Conservation (phyloP, 257 asterid species). For the Thymus quinquecostatus region DNA sequence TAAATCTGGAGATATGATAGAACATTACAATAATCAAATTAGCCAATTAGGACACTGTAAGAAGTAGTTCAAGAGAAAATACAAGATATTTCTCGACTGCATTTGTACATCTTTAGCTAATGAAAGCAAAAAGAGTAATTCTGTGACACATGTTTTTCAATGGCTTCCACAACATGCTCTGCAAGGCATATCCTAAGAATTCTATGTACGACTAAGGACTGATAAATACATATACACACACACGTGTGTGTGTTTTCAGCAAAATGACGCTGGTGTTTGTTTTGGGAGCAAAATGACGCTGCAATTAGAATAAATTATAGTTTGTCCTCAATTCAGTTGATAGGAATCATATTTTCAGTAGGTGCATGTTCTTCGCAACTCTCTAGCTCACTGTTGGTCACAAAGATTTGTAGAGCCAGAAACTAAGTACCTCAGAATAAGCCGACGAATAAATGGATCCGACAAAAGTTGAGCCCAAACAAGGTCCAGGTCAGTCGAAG, state of each 20-base stretch:
- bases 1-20: conserved; percentile 63
- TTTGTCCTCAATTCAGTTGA: not conserved
- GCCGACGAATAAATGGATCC: conserved; percentile 86
- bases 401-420: conserved; percentile 24
- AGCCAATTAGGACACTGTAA: not conserved
- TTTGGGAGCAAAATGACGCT: not conserved
- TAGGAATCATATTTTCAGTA: not conserved
- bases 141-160: not conserved
- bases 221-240: too few relatives aligned
- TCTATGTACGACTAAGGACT: not conserved
- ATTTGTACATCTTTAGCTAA: not conserved
- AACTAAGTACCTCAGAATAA: conserved; percentile 72
- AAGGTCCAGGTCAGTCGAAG: conserved; percentile 70
- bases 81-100: not conserved
- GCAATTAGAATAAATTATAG: not conserved
- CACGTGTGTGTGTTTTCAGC: too few relatives aligned
- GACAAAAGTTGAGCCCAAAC: conserved; percentile 94
- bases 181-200: too few relatives aligned
- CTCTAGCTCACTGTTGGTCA: not conserved
- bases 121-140: not conserved
- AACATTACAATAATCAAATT: conserved; percentile 21
- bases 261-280: too few relatives aligned
- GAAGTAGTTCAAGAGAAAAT: not conserved
- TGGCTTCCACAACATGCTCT: conserved; percentile 4
- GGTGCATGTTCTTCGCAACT: conserved; percentile 9